Evolutionary conservation across 495 filamentous ascomycete genomes (phyloP).

Genomic region (Podospora pseudocomata): DNA sequence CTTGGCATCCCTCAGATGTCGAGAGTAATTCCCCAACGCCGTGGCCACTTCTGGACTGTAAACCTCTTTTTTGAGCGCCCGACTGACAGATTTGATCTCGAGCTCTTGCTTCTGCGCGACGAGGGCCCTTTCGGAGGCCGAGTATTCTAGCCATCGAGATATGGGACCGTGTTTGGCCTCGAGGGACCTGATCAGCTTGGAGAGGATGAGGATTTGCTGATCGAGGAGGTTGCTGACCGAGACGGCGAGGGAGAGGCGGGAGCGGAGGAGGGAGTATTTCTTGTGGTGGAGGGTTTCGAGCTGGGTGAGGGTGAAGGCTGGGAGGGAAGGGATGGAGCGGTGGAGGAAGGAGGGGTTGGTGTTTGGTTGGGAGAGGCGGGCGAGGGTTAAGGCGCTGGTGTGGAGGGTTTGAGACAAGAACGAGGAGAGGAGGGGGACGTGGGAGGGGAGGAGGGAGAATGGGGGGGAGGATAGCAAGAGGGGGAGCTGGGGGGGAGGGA

Average conservation of each 20-base stretch:
- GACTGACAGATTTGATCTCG: conserved; percentile 34
- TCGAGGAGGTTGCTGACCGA: conserved; percentile 30
- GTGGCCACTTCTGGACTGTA: conserved; percentile 56
- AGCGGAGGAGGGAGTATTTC: conserved; percentile 29
- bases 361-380: conserved; percentile 45
- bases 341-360: conserved; percentile 53
- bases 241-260: conserved; percentile 34
- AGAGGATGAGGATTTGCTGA: conserved; percentile 29
- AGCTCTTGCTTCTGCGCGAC: conserved; percentile 48
- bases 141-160: conserved; percentile 58
- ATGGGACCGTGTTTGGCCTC: conserved; percentile 62
- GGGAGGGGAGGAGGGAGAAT: conserved; percentile 37
- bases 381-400: conserved; percentile 37
- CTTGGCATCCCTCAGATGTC: conserved; percentile 51
- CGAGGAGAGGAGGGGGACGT: conserved; percentile 39
- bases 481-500: conserved; percentile 24
- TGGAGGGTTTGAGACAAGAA: conserved; percentile 42
- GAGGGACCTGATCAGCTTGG: conserved; percentile 36
- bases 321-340: conserved; percentile 43
- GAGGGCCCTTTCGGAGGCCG: conserved; percentile 52
- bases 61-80: conserved; percentile 34
- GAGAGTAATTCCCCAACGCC: conserved; percentile 56
- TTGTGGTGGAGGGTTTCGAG: conserved; percentile 17
- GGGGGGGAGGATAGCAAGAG: conserved; percentile 43
- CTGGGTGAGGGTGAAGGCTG: conserved; percentile 28